Base-by-base conservation (phyloP, 352 stramenopile species). In the Globisporangium carolinianum region DNA sequence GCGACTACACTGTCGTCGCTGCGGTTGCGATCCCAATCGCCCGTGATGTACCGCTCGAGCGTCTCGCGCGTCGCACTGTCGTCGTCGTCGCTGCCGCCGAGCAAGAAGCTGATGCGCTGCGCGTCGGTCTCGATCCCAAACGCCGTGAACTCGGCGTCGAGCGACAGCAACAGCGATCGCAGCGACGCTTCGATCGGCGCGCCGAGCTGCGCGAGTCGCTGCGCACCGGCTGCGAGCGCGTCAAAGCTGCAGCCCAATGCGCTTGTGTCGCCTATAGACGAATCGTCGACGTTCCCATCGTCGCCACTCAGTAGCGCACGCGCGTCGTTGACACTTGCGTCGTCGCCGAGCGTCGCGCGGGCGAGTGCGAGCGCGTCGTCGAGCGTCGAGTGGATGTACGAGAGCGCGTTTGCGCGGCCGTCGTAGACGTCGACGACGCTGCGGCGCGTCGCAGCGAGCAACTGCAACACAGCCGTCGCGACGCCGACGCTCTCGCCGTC, bases 71-170 rank as follows among this genome's bases (percentile, higher is more conserved):
- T 75, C 11, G 24, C 24, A 32, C 66, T 61, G 18, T 67, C 63
- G 15, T 32, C 24, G 24, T 32, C 24, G 24, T 87, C 70, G 10
- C 79, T 69, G 11, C 62, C 73, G 2, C 81, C 81, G 9, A 93
- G 57, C 24, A 89, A 86, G 52, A 93, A 93, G 51, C 77, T 86
- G 24, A 88, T 61, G 0, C 70, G 77, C 43, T 91, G 77, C 5
- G 70, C 59, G 42, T 69, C 62, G 1, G 73, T 84, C 47, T 93
- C 81, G 54, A 93, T 89, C 35, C 79, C 83, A 60, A 88, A 91
- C n/a, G 73, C 71, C 51, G 59, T 62, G 53, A 93, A 84, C 15
- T 87, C 73, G 24, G 83, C 69, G 17, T 84, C 76, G 61, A 82
- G 77, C 10, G 77, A 78, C n/a, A 75, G 78, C 47, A 93, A 62